These are phyloP conservation scores for Dactylis glomerata DNA, from an alignment of 176 grass and related monocot genomes.

Conservation along the genomic window DNA sequence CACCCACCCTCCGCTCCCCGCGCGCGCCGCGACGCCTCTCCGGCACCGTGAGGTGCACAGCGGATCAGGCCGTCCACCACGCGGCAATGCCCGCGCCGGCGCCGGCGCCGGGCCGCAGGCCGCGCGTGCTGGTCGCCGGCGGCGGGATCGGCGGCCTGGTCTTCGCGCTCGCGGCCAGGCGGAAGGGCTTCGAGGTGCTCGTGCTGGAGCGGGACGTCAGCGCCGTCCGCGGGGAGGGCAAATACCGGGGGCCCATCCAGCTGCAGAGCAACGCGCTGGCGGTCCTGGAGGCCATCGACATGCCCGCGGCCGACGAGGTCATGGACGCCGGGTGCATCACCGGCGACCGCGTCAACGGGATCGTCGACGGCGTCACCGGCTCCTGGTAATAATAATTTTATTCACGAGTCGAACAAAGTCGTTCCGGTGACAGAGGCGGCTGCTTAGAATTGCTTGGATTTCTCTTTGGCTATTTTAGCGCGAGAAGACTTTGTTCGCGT, in stretches of 20 bases:
- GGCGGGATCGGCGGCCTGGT: slow-evolving; percentile 79
- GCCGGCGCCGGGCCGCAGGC: background rate
- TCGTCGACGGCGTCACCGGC: slow-evolving; percentile 78
- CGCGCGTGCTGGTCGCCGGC: slow-evolving; percentile 66
- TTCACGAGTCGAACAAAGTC: background rate
- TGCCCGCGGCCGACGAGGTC: slow-evolving; percentile 53
- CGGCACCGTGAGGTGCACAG: background rate
- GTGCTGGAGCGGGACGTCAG: slow-evolving; percentile 84
- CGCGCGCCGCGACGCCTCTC: background rate
- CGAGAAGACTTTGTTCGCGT: background rate
- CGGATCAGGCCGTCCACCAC: background rate
- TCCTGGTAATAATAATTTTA: slow-evolving; percentile 40
- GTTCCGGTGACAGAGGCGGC: background rate
- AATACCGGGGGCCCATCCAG: slow-evolving; percentile 89
- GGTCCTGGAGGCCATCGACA: slow-evolving; percentile 67
- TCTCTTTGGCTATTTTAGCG: background rate
- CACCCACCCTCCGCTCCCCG: background rate
- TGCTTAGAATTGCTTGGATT: background rate
- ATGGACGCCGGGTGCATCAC: slow-evolving; percentile 70
- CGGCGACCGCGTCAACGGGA: slow-evolving; percentile 83
- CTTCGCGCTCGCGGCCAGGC: slow-evolving; percentile 69
- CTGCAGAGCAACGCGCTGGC: slow-evolving; percentile 95
- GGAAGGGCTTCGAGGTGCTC: slow-evolving; percentile 81
- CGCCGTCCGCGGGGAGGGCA: slow-evolving; percentile 80
- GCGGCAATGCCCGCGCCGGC: slow-evolving; percentile 1